Conservation (phyloP, 768 basidiomycete genomes). For the Trametes maxima region DNA sequence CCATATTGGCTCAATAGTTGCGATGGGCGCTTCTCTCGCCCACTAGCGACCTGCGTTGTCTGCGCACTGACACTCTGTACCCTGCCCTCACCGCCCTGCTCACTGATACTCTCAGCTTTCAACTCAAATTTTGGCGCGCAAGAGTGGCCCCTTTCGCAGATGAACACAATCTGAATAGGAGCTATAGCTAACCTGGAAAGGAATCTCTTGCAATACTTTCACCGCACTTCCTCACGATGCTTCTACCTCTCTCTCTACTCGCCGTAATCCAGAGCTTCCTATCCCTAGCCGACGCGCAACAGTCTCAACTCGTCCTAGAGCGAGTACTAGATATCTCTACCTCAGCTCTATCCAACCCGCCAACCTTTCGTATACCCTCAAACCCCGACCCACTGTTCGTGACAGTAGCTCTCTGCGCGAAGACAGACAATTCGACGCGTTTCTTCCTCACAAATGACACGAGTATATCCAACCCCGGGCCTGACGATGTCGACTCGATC, state of each 20-base stretch:
- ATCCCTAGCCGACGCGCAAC: constrained; percentile 21
- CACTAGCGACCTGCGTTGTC: neutral
- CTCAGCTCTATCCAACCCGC: constrained; percentile 20
- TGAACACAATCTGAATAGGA: neutral
- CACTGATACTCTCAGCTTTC: neutral
- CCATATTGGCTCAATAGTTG: neutral
- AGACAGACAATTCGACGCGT: constrained; percentile 38
- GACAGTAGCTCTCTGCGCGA: constrained; percentile 38
- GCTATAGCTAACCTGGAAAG: neutral
- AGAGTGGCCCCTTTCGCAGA: neutral
- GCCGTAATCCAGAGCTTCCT: constrained; percentile 25
- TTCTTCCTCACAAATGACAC: constrained; percentile 64
- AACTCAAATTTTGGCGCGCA: neutral
- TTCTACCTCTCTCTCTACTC: constrained; percentile 25
- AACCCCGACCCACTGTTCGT: constrained; percentile 32
- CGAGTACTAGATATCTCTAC: constrained; percentile 20
- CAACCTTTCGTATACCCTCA: constrained; percentile 32
- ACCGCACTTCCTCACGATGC: neutral
- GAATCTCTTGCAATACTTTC: neutral
- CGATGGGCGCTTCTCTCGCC: neutral
- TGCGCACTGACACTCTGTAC: neutral
- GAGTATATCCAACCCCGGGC: constrained; percentile 39
- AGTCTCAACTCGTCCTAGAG: constrained; percentile 23
- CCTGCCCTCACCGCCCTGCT: neutral
- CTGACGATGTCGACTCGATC: constrained; percentile 36